Conservation (phyloP, 345 rosid species). For the Capsella bursapastoris region DNA sequence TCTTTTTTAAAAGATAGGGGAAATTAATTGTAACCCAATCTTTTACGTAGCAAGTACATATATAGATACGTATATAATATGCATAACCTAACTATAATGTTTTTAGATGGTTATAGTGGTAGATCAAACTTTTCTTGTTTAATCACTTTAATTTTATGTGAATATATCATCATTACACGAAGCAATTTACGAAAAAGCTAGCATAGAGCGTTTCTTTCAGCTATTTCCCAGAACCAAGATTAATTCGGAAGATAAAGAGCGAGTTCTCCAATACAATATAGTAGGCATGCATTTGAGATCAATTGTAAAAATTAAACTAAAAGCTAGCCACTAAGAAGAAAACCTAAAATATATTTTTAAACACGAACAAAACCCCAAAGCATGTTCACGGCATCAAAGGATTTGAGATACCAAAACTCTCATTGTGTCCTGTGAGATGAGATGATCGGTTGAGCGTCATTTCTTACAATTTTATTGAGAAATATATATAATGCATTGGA, state of each 20-base stretch:
- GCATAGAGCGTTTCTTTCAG: background rate
- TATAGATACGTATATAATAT: slow-evolving; percentile 3
- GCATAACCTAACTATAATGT: background rate
- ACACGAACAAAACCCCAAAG: too few species aligned
- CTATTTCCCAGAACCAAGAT: background rate
- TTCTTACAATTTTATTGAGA: too few species aligned
- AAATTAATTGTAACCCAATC: slow-evolving; percentile 29
- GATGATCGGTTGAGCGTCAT: too few species aligned
- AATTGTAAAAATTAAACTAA: too few species aligned
- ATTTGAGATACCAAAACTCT: too few species aligned
- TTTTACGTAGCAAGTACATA: slow-evolving; percentile 22
- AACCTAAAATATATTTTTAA: too few species aligned
- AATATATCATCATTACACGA: background rate
- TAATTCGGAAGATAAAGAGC: background rate
- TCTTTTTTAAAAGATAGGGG: slow-evolving; percentile 18
- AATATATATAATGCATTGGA: too few species aligned
- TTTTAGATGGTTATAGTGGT: background rate
- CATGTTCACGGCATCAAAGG: too few species aligned
- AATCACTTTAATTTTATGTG: background rate
- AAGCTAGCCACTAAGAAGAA: too few species aligned
- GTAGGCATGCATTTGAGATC: too few species aligned
- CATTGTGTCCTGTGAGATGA: too few species aligned
- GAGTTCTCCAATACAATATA: too few species aligned
- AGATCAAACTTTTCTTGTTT: background rate
- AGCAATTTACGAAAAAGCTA: background rate